Evolutionary conservation across 2,329 filamentous ascomycete species (phyloP), one percentile per base, ranked within the genome.

Genomic region (Ophiostoma sp.): DNA sequence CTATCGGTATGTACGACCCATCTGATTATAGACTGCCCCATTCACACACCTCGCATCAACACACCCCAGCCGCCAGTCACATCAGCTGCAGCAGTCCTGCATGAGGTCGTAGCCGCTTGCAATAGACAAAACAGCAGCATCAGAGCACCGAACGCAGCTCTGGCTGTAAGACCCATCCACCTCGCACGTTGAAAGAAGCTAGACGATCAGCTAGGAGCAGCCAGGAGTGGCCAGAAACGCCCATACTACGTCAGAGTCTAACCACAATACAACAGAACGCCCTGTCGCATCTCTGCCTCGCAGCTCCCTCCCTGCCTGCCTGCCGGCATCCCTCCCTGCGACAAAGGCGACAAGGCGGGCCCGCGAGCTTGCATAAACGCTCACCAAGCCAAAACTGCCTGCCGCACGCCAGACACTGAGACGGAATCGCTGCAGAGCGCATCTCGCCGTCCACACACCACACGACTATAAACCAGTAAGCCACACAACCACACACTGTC

Each of bases 401-500:
- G 42, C 27, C 52, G 27, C 52, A 58, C 18, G 49, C 27, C 49
- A 55, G 49, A 55, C 49, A 55, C 18, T 55, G n/a, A 18, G 7
- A 55, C n/a, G 27, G 49, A 55, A 55, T 55, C 49, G 49, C 49
- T 55, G 49, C 49, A 55, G 5, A 18, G n/a, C 49, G 49, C 49
- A 55, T 55, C 49, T 55, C 49, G 27, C 27, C 27, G 49, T 55
- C 49, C 18, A 41, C 58, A 40, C 36, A 62, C 14, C 58, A 8
- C 66, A 62, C 55, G 45, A 12, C 45, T 11, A 36, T 52, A n/a
- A 40, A 18, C 8, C 41, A 38, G 47, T 49, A 62, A 49, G 60
- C 49, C 41, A 47, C 47, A 63, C 49, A 66, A 49, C 67, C 63
- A 65, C 55, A 68, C 12, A 64, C 45, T 60, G 18, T 27, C 40